Conservation (phyloP, 306 rosid species). For the Oemleria cerasiformis region DNA sequence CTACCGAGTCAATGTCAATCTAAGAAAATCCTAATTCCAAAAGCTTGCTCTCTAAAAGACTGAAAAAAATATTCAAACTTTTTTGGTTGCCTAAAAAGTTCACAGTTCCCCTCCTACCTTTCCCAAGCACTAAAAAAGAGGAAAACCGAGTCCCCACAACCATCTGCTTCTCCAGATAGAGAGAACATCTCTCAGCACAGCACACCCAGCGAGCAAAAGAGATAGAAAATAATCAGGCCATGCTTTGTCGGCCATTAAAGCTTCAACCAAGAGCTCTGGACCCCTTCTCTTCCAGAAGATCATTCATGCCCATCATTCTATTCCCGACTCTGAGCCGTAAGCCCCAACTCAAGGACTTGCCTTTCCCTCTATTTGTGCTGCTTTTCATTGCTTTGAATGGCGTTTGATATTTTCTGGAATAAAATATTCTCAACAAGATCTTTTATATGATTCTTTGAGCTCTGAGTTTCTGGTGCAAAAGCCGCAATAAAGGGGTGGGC, state of each 20-base stretch:
- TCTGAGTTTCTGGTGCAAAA: constrained; percentile 18
- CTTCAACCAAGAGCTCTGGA: constrained; percentile 37
- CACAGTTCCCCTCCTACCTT: constrained; percentile 24
- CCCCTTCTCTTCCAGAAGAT: constrained; percentile 20
- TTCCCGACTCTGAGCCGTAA: constrained; percentile 15
- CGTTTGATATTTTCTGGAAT: background rate
- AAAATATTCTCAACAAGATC: constrained; percentile 26
- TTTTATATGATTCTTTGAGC: constrained; percentile 25
- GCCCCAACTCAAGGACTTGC: constrained; percentile 6
- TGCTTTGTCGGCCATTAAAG: constrained; percentile 78
- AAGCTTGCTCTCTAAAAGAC: background rate
- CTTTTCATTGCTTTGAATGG: constrained; percentile 9
- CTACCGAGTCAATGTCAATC: background rate
- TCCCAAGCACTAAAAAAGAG: constrained; percentile 22
- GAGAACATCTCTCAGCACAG: constrained; percentile 16
- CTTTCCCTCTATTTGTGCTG: background rate
- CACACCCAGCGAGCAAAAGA: constrained; percentile 18
- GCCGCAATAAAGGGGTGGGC: constrained; percentile 7
- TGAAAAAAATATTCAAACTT: constrained; percentile 10
- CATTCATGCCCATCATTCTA: constrained; percentile 8
- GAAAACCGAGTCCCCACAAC: constrained; percentile 20
- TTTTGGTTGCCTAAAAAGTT: constrained; percentile 12
- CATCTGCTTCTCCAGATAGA: constrained; percentile 16
- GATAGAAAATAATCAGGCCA: constrained; percentile 42
- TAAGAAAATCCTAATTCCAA: constrained; percentile 1